A percentile compares a stretch with the other conserved stretches of the same genome.
Conservation (phyloP, 2,329 filamentous ascomycete species). For the Sporothrix protearum region DNA sequence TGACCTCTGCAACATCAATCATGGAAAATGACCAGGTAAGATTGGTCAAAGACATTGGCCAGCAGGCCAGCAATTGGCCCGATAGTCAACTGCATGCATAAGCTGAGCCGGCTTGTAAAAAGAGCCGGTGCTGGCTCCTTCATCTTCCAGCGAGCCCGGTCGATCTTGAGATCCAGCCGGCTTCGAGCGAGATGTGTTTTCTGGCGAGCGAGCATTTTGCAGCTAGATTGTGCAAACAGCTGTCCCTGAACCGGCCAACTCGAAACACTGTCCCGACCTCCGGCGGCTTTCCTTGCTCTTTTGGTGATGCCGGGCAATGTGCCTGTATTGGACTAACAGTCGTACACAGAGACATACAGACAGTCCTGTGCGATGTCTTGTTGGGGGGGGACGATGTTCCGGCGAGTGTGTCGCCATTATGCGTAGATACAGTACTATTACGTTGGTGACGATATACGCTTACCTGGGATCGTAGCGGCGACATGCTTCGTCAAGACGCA, state of each 20-base stretch:
- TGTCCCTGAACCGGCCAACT: neutral
- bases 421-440: neutral
- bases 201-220: neutral
- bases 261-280: neutral
- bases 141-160: neutral
- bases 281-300: neutral
- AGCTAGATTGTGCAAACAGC: neutral
- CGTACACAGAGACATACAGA: neutral
- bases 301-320: neutral
- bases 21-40: neutral
- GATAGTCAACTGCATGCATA: neutral
- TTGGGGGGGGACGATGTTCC: neutral
- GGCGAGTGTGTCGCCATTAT: neutral
- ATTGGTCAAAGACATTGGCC: neutral
- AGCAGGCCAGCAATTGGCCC: too few species aligned
- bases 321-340: neutral
- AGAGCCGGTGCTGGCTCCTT: neutral
- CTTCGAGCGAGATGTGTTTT: neutral
- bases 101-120: neutral
- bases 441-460: neutral
- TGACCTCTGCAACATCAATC: neutral
- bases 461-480: conserved; percentile 24
- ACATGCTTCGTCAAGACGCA: conserved; percentile 17
- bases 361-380: neutral
- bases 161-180: neutral